These are phyloP conservation scores for Leptographium lundbergii DNA, from an alignment of 2,329 filamentous ascomycete genomes.

Conservation along the genomic window DNA sequence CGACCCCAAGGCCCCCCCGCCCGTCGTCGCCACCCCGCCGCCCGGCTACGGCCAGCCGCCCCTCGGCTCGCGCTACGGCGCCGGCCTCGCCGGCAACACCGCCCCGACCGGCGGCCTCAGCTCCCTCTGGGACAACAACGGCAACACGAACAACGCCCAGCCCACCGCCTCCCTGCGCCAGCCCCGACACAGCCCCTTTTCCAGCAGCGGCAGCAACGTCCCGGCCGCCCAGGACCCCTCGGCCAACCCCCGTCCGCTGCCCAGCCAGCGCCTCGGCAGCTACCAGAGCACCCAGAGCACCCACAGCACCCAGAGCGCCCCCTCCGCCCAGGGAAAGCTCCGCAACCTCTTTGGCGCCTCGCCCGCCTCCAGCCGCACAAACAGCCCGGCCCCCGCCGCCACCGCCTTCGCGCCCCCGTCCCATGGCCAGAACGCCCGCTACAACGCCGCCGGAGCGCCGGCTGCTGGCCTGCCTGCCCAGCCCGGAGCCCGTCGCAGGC, in stretches of 20 bases:
- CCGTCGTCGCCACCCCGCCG: slow-evolving; percentile 29
- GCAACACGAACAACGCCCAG: slow-evolving; percentile 23
- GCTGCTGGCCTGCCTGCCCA: slow-evolving; percentile 24
- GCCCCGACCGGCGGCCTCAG: slow-evolving; percentile 25
- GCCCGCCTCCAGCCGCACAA: slow-evolving; percentile 20
- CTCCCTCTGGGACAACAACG: slow-evolving; percentile 44
- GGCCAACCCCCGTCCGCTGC: slow-evolving; percentile 44
- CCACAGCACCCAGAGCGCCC: slow-evolving; percentile 7
- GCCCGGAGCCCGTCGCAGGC: slow-evolving; percentile 19
- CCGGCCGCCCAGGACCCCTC: slow-evolving; percentile 17
- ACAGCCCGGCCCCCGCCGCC: slow-evolving; percentile 19
- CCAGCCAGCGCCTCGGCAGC: slow-evolving; percentile 62
- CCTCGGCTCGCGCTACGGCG: slow-evolving; percentile 42
- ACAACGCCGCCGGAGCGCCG: slow-evolving; percentile 13
- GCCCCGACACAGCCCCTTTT: slow-evolving; percentile 19
- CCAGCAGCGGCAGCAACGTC: slow-evolving; percentile 15
- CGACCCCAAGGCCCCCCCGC: slow-evolving; percentile 64
- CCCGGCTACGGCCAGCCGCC: slow-evolving; percentile 31
- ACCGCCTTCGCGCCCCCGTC: no score
- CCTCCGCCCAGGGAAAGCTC: slow-evolving; percentile 66
- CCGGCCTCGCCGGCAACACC: background rate
- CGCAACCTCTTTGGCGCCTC: slow-evolving; percentile 55
- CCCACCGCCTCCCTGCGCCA: slow-evolving; percentile 31
- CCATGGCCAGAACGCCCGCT: background rate
- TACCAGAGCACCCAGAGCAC: slow-evolving; percentile 46